These are phyloP conservation scores for Extremus antarcticus DNA, from an alignment of 495 filamentous ascomycete species.

Conservation along the genomic window DNA sequence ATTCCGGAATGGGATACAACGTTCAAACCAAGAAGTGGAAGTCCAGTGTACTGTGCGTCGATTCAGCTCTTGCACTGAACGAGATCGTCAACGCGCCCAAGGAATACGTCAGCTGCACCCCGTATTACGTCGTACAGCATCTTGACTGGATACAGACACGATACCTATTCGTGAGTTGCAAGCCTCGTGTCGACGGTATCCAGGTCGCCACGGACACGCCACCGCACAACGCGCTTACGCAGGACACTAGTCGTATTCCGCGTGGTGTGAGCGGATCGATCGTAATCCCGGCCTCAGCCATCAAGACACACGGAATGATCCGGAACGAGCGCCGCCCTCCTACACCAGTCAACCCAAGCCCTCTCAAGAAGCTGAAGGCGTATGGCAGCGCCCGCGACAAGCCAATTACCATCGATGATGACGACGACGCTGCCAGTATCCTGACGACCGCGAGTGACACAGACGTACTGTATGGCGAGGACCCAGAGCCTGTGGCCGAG, in stretches of 20 bases:
- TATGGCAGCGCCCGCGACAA: constrained; percentile 16
- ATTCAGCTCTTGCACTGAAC: constrained; percentile 60
- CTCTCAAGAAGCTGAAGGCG: constrained; percentile 23
- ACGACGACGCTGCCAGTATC: constrained; percentile 33
- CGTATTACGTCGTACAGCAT: constrained; percentile 62
- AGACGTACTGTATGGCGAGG: constrained; percentile 34
- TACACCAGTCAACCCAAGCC: constrained; percentile 3
- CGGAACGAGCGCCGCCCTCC: neutral
- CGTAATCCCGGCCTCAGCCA: constrained; percentile 15
- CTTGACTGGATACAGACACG: constrained; percentile 86
- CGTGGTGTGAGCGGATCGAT: constrained; percentile 28
- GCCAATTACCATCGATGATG: constrained; percentile 22
- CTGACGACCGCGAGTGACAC: constrained; percentile 45
- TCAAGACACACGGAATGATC: constrained; percentile 36
- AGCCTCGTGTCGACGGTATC: neutral
- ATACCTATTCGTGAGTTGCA: constrained; percentile 63
- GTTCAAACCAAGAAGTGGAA: constrained; percentile 44
- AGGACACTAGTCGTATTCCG: constrained; percentile 43
- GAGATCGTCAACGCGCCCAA: constrained; percentile 72
- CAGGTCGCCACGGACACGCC: constrained; percentile 16
- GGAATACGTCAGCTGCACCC: constrained; percentile 43
- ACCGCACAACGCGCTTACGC: constrained; percentile 36
- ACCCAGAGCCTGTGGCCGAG: constrained; percentile 12
- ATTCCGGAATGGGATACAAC: constrained; percentile 26
- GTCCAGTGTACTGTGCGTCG: constrained; percentile 49